phyloP scores from a whole-genome alignment of 176 grass and related monocot genomes.

The Alloteropsis semialata region DNA sequence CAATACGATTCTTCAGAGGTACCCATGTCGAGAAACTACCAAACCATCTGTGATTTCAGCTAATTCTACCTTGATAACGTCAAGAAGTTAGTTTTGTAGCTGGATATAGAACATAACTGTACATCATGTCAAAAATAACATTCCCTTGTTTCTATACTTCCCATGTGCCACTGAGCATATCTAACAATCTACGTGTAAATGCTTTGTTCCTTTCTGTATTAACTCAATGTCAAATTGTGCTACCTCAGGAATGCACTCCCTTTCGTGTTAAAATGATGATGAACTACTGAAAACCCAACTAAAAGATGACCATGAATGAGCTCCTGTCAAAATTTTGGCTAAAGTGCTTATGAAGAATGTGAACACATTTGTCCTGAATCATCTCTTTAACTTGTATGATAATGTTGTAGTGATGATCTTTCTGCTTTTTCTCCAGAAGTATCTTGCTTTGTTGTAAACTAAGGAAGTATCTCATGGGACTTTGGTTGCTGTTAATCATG shows the following conservation, averaged over 20 bases:
- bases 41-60: not conserved
- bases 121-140: not conserved
- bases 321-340: not conserved
- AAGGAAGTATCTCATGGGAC: not conserved
- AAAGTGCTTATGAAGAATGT: not conserved
- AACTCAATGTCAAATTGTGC: not conserved
- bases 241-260: not conserved
- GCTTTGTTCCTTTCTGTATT: conserved; percentile 5
- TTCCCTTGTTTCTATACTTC: conserved; percentile 16
- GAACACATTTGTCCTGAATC: not conserved
- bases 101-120: not conserved
- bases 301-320: not conserved
- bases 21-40: not conserved
- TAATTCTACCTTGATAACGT: conserved; percentile 6
- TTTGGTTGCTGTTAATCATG: conserved; percentile 1
- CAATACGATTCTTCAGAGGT: conserved; percentile 2
- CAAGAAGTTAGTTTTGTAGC: conserved; percentile 17
- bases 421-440: not conserved
- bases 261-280: conserved; percentile 16
- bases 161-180: not conserved
- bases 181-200: not conserved
- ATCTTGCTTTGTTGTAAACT: conserved; percentile 1
- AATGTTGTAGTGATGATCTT: not conserved
- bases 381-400: not conserved
- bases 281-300: not conserved